Evolutionary conservation across 306 rosid species (phyloP), one percentile per base, ranked within the genome.

Genomic region (Cucurbita argyrosperma): DNA sequence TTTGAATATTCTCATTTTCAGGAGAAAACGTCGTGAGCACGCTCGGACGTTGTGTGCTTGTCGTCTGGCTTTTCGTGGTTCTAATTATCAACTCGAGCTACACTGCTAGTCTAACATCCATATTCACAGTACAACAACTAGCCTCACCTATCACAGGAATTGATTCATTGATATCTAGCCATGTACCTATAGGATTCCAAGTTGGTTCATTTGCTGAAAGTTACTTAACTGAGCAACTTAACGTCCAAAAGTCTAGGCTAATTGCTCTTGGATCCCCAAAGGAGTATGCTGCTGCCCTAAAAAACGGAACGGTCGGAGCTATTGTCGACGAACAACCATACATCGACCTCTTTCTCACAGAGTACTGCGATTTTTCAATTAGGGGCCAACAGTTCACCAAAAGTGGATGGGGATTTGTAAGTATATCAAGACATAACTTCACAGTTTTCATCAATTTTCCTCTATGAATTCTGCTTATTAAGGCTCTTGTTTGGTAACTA

Each of bases 351-450:
- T 86, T 86, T 85, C 84, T 83, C 42, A 74, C 89, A 7, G 80
- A 79, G 3, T 58, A 83, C 50, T 86, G 89, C 82, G 57, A 46
- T 72, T 81, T 79, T 65, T 76, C 79, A 12, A 68, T 81, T 10
- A 55, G 79, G 59, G 87, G 89, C 51, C 77, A 63, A 42, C 79
- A 58, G 11, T 86, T 86, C 82, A 86, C 89, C 61, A 83, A 76
- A 81, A 79, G 84, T 69, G 87, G 85, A 4, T 83, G 85, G 89
- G 89, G 89, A 77, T 86, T 86, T 77, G 89, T 86, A 52, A 86
- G 89, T 77, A 77, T 74, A 38, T 58, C 58, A 45, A 10, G 21
- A 12, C 10, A 19, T 26, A 2, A 16, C 75, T 53, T n/a, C 12
- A 35, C 52, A 37, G n/a, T 14, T 71, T 16, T 71, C 35, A 71